Conservation (phyloP, 305 asterid genomes). For the Rubia tinctorum region DNA sequence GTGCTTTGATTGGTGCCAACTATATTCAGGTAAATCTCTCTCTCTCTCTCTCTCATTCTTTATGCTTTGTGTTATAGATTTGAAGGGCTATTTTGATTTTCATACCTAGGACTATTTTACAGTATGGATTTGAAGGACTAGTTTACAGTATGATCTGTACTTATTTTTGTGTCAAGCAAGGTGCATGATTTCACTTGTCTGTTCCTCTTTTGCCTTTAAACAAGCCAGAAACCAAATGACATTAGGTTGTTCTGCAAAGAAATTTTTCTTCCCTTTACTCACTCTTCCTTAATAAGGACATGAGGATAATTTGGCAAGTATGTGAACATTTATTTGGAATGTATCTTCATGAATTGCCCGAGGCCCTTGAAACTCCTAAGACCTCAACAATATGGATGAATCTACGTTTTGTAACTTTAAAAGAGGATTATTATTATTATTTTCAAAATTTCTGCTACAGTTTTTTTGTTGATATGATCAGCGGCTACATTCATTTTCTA, state of each 20-base stretch:
- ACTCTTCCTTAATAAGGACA: background rate
- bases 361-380: background rate
- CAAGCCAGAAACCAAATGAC: background rate
- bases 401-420: background rate
- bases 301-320: background rate
- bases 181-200: background rate
- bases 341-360: background rate
- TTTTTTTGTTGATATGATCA: background rate
- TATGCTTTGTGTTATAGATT: slow-evolving; percentile 2
- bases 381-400: background rate
- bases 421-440: background rate
- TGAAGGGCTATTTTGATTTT: background rate
- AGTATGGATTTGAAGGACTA: slow-evolving; percentile 3
- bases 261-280: background rate
- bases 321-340: background rate
- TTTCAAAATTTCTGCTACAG: background rate
- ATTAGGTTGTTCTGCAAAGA: background rate
- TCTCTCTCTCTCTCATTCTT: slow-evolving; percentile 7
- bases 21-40: slow-evolving; percentile 68
- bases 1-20: slow-evolving; percentile 85
- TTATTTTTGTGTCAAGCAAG: background rate
- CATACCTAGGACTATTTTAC: background rate
- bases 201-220: background rate
- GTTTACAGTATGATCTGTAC: background rate
- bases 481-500: background rate